phyloP scores from a whole-genome alignment of 2,329 filamentous ascomycete genomes.

The Periglandula ipomoeae region DNA sequence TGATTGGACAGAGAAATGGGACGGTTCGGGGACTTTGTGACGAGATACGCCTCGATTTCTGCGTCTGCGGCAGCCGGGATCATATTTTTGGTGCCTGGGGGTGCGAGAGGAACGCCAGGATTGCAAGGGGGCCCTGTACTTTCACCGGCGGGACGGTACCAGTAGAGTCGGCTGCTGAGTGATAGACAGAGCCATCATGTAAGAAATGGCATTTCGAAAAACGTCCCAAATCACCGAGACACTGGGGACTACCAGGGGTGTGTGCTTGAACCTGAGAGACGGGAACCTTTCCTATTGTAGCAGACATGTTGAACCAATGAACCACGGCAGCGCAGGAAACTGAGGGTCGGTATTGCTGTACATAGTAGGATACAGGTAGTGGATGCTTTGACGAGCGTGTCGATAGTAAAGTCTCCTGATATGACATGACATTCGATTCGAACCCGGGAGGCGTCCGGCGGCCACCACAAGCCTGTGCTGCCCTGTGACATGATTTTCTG shows the following conservation, averaged over 20 bases:
- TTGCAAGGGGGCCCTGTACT: slow-evolving; percentile 12
- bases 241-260: not conserved
- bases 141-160: not conserved
- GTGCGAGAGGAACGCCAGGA: slow-evolving; percentile 9
- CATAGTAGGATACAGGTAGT: not conserved
- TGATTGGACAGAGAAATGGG: slow-evolving; percentile 38
- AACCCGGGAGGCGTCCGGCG: not conserved
- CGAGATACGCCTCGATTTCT: slow-evolving; percentile 31
- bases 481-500: not conserved
- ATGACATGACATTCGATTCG: not conserved
- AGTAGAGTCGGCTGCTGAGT: not conserved
- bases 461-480: not conserved
- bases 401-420: slow-evolving; percentile 4
- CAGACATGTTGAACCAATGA: not conserved
- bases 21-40: slow-evolving; percentile 17
- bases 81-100: slow-evolving; percentile 7
- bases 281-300: not conserved
- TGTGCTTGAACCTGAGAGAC: not conserved
- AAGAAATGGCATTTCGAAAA: not conserved
- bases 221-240: not conserved
- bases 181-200: not conserved
- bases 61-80: slow-evolving; percentile 17
- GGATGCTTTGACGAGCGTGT: slow-evolving; percentile 1
- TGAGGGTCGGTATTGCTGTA: not conserved
- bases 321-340: not conserved